Base-by-base conservation (phyloP, 208 protist genomes). In the Trypanosoma melophagium region DNA sequence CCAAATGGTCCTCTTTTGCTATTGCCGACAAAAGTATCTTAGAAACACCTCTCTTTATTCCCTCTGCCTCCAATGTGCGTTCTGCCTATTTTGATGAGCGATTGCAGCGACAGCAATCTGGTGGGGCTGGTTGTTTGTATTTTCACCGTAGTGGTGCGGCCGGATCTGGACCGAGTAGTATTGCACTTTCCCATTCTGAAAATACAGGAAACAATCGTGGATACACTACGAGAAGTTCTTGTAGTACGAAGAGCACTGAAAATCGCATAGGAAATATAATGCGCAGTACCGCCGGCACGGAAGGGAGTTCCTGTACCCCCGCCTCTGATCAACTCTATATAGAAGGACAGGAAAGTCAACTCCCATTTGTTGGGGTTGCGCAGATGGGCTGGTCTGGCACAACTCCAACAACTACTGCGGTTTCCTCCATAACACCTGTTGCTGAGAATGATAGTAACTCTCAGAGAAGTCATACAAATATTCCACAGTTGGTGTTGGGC, bases 21-120 rank as follows among this genome's bases (percentile, higher is more conserved):
- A 59, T 68, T 59, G 70, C 54, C 17, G 70, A 76, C 25, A 17
- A 58, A n/a, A 44, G 44, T 10, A 59, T 76, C 21, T 41, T 76
- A 2, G 47, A 60, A 10, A 70, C 70, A 13, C 70, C 70, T 22
- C 17, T 76, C 9, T 69, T 76, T 50, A 17, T 76, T 38, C 56
- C 70, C 14, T 74, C 69, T 47, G 0, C 14, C 0, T 8, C 35
- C 13, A 24, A 25, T 19, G 17, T 16, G 7, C 12, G 7, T 24
- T 3, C 12, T 31, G 1, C 5, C 9, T 22, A 16, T 12, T 9
- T 31, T 2, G 56, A 38, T 13, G 44, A 56, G 31, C 55, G 40
- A 47, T 12, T 53, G 17, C 63, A 52, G 49, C 28, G 21, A 31
- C 17, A 38, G 7, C 44, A 63, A n/a, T 17, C 22, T 40, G 22